Conservation (phyloP, 2,329 filamentous ascomycete genomes). For the Coniochaeta sp. region DNA sequence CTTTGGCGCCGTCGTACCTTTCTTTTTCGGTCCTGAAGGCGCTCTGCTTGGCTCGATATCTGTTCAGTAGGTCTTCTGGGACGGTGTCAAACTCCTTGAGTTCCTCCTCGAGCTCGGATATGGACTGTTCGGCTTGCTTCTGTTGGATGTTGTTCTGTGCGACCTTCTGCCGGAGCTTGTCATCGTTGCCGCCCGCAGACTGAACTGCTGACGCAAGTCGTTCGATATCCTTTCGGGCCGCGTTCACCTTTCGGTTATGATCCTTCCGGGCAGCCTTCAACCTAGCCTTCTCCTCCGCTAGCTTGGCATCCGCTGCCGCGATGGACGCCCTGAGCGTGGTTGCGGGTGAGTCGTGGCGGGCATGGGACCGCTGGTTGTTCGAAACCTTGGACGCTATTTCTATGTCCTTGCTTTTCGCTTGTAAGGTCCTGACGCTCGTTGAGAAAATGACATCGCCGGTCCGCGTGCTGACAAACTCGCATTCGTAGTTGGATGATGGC, state of each 20-base stretch:
- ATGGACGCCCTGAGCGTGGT: constrained; percentile 74
- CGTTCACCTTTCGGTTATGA: constrained; percentile 61
- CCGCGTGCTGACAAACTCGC: constrained; percentile 65
- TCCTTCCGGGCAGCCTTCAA: constrained; percentile 68
- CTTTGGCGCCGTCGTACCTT: constrained; percentile 51
- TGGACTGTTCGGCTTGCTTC: constrained; percentile 44
- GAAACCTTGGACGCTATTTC: constrained; percentile 28
- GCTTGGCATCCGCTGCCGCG: constrained; percentile 60
- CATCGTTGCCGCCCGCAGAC: constrained; percentile 65
- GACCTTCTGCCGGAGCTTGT: constrained; percentile 67
- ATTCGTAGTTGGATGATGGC: constrained; percentile 69
- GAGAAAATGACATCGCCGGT: constrained; percentile 63
- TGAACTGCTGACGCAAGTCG: constrained; percentile 58
- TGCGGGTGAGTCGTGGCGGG: constrained; percentile 68
- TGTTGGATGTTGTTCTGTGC: constrained; percentile 70
- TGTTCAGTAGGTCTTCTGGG: constrained; percentile 53
- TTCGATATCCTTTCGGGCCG: constrained; percentile 67
- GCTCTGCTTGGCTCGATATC: constrained; percentile 47
- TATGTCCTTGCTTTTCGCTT: constrained; percentile 35
- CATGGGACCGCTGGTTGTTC: constrained; percentile 45
- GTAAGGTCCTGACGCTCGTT: constrained; percentile 61
- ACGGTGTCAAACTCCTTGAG: constrained; percentile 59
- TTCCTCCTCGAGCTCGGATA: constrained; percentile 39
- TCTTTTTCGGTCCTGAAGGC: constrained; percentile 47
- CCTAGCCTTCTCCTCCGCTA: constrained; percentile 60